phyloP scores from a whole-genome alignment of 164 flowering plant species.

The Tinospora cordifolia region DNA sequence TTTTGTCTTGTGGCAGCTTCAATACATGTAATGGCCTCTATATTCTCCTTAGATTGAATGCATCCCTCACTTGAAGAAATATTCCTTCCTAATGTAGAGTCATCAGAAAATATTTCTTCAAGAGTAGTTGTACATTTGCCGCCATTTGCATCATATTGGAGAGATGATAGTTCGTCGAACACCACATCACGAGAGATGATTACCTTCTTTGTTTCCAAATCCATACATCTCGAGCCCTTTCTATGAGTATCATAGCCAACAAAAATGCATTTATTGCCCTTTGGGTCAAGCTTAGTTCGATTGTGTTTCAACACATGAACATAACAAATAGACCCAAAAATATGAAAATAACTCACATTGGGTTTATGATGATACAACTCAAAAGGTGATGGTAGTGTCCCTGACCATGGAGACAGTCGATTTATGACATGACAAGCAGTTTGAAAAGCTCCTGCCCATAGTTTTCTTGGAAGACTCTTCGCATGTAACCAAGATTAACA shows the following conservation, averaged over 20 bases:
- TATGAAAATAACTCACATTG: too few relatives aligned
- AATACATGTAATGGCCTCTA: too few relatives aligned
- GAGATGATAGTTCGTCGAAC: conserved; percentile 16
- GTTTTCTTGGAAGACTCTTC: conserved; percentile 17
- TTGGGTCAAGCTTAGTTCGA: conserved; percentile 10
- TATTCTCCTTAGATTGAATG: too few relatives aligned
- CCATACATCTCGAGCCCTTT: conserved; percentile 20
- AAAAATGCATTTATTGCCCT: conserved; percentile 1
- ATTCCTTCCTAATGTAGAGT: too few relatives aligned
- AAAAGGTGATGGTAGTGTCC: conserved; percentile 15
- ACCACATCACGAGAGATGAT: conserved; percentile 17
- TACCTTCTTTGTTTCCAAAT: conserved; percentile 14
- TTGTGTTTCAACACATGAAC: too few relatives aligned
- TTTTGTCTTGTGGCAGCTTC: too few relatives aligned
- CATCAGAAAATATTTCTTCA: too few relatives aligned
- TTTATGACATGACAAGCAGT: conserved; percentile 21
- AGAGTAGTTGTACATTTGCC: neutral
- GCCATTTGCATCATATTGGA: neutral
- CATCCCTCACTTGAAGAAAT: too few relatives aligned
- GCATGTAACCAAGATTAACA: conserved; percentile 18
- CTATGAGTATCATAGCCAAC: conserved; percentile 7
- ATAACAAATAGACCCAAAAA: conserved; percentile 21
- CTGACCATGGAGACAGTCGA: conserved; percentile 16
- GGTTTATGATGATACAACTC: conserved; percentile 1
- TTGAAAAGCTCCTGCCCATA: conserved; percentile 17